These are phyloP conservation scores for Amanita thiersii DNA, from an alignment of 768 basidiomycete species.

Conservation along the genomic window DNA sequence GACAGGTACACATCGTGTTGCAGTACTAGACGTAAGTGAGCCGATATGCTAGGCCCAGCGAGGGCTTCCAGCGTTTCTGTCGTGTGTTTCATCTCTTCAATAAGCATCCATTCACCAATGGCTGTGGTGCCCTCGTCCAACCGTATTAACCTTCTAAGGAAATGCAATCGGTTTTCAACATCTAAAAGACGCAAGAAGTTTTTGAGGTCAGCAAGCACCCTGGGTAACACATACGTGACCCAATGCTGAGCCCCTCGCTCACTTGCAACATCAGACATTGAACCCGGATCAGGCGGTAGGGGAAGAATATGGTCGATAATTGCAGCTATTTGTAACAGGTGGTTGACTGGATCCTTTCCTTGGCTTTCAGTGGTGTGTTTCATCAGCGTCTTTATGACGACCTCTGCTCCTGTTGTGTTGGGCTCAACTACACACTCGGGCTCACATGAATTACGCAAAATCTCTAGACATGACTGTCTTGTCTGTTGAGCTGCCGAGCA, in stretches of 20 bases:
- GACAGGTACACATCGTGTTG: conserved; percentile 42
- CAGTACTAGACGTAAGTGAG: conserved; percentile 28
- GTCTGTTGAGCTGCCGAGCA: conserved; percentile 33
- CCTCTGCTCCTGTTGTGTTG: conserved; percentile 32
- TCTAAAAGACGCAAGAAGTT: conserved; percentile 51
- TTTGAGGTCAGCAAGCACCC: conserved; percentile 43
- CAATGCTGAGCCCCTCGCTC: conserved; percentile 29
- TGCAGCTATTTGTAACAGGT: conserved; percentile 44
- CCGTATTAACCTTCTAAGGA: conserved; percentile 45
- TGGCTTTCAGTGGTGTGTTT: conserved; percentile 31
- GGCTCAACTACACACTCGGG: conserved; percentile 23
- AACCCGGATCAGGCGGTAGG: conserved; percentile 10
- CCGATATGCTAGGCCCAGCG: conserved; percentile 17
- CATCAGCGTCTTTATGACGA: conserved; percentile 52
- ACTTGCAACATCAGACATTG: conserved; percentile 17
- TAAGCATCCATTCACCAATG: conserved; percentile 62
- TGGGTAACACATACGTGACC: conserved; percentile 49
- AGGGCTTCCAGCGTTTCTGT: conserved; percentile 28
- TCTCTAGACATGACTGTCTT: conserved; percentile 42
- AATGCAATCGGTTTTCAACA: conserved; percentile 40
- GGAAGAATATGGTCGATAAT: conserved; percentile 57
- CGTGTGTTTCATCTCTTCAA: conserved; percentile 54
- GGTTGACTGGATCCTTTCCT: conserved; percentile 48
- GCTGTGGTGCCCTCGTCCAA: conserved; percentile 52
- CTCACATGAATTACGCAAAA: conserved; percentile 34